Evolutionary conservation across 2,329 filamentous ascomycete species (phyloP).

Genomic region (Fonsecaea nubica): DNA sequence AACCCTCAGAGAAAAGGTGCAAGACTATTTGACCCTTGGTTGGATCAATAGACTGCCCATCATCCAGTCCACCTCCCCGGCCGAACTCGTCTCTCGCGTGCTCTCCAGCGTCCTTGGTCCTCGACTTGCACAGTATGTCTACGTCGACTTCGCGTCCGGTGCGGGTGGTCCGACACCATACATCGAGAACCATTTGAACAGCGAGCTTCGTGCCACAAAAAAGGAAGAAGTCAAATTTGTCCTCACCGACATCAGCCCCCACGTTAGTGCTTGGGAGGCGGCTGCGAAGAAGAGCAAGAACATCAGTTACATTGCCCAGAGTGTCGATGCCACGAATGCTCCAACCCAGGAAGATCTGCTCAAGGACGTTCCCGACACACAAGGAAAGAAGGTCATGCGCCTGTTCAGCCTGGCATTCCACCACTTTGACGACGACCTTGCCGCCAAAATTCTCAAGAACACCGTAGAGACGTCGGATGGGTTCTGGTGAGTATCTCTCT

Average conservation of each 20-base stretch:
- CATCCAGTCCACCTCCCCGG: slow-evolving; percentile 64
- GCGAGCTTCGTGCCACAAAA: slow-evolving; percentile 39
- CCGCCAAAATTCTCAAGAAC: slow-evolving; percentile 66
- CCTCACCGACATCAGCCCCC: slow-evolving; percentile 70
- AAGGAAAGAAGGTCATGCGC: slow-evolving; percentile 65
- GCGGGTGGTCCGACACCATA: slow-evolving; percentile 72
- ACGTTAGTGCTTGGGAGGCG: slow-evolving; percentile 65
- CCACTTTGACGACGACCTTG: slow-evolving; percentile 72
- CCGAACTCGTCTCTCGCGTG: slow-evolving; percentile 64
- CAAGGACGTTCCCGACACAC: slow-evolving; percentile 39
- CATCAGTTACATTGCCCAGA: slow-evolving; percentile 64
- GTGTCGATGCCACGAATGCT: slow-evolving; percentile 70
- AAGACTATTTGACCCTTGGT: slow-evolving; percentile 67
- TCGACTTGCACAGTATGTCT: slow-evolving; percentile 62
- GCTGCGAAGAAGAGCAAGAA: slow-evolving; percentile 61
- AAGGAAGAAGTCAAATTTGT: slow-evolving; percentile 60
- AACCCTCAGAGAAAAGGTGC: slow-evolving; percentile 63
- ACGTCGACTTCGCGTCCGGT: slow-evolving; percentile 79
- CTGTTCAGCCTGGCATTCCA: slow-evolving; percentile 79
- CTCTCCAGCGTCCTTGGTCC: slow-evolving; percentile 60
- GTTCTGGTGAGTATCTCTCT: slow-evolving; percentile 41
- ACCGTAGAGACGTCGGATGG: slow-evolving; percentile 62
- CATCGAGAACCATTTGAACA: slow-evolving; percentile 67
- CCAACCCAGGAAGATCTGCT: slow-evolving; percentile 55
- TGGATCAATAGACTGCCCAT: slow-evolving; percentile 68